Evolutionary conservation across 1,139 yeast species (phyloP).

Genomic region (Pneumocystis canis): DNA sequence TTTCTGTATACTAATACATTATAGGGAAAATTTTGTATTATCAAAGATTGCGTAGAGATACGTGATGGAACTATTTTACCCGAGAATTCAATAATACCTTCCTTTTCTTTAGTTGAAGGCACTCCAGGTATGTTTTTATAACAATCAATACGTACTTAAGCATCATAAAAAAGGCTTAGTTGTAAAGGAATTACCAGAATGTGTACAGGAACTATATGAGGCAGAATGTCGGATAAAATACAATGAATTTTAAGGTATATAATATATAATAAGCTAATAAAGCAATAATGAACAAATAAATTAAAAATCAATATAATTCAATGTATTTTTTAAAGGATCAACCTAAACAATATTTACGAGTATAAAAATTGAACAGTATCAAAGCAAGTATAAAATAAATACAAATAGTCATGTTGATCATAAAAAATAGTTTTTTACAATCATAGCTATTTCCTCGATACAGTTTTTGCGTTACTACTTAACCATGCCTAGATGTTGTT

Average conservation of each 20-base stretch:
- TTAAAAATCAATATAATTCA: background rate
- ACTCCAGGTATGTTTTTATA: background rate
- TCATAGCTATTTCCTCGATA: background rate
- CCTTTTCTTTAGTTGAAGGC: conserved; percentile 36
- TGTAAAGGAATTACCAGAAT: conserved; percentile 24
- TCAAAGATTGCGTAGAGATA: conserved; percentile 50
- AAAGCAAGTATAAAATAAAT: background rate
- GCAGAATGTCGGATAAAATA: conserved; percentile 17
- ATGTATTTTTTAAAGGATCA: background rate
- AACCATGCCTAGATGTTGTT: conserved; percentile 3
- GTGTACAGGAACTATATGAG: conserved; percentile 25
- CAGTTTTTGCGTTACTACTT: conserved; percentile 1
- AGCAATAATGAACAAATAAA: background rate
- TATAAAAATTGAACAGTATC: background rate
- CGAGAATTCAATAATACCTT: conserved; percentile 43
- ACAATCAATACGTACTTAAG: background rate
- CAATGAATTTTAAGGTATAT: background rate
- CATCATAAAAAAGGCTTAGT: conserved; percentile 8
- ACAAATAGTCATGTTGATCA: background rate
- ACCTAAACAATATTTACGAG: background rate
- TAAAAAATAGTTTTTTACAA: background rate
- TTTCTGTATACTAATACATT: conserved; percentile 23
- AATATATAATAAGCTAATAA: background rate
- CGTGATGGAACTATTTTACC: conserved; percentile 39
- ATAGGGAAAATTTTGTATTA: conserved; percentile 34